phyloP scores from a whole-genome alignment of 73 alveolate species.

The Paramecium pentaurelia region DNA sequence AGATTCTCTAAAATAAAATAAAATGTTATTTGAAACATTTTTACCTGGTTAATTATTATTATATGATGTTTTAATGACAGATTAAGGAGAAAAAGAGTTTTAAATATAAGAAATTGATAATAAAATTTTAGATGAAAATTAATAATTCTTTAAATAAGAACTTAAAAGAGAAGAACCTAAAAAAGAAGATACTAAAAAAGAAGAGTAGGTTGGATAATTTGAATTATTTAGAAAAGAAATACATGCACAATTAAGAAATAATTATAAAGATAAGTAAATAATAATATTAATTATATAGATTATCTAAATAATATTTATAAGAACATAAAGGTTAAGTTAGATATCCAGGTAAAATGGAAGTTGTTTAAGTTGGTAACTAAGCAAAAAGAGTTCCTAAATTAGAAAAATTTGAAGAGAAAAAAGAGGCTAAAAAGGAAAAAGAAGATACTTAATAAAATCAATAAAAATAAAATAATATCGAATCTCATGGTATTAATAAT shows the following conservation, averaged over 20 bases:
- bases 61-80: slow-evolving; percentile 19
- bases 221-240: slow-evolving; percentile 56
- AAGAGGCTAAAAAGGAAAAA: slow-evolving; percentile 30
- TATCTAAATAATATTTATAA: slow-evolving; percentile 23
- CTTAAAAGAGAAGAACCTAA: background rate
- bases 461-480: slow-evolving; percentile 28
- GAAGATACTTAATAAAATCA: background rate
- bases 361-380: background rate
- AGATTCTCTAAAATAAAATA: background rate
- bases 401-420: slow-evolving; percentile 45
- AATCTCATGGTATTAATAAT: background rate
- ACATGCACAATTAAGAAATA: slow-evolving; percentile 43
- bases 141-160: background rate
- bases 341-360: slow-evolving; percentile 54
- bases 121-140: slow-evolving; percentile 10
- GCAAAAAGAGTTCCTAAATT: background rate
- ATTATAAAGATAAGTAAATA: slow-evolving; percentile 12
- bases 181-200: background rate
- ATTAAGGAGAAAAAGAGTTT: slow-evolving; percentile 45
- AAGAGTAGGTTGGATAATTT: slow-evolving; percentile 32
- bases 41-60: background rate
- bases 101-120: background rate
- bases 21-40: slow-evolving; percentile 12
- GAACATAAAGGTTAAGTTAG: slow-evolving; percentile 52
- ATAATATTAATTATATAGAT: background rate